Evolutionary conservation across 352 stramenopile genomes (phyloP), one percentile per base, ranked within the genome.

Genomic region (Blastocystis sp.): DNA sequence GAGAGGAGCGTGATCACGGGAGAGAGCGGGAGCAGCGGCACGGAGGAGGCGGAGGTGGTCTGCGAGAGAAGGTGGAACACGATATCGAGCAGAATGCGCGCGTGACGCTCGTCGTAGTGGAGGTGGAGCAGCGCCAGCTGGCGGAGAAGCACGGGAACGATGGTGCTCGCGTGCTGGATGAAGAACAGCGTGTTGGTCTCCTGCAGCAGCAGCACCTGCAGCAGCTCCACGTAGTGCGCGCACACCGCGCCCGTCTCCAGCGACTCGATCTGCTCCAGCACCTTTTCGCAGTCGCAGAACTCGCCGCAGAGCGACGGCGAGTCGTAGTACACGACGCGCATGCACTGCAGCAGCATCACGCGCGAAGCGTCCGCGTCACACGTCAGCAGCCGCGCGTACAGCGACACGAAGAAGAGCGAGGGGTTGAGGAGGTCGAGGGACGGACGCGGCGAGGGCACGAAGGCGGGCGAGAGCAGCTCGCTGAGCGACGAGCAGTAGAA

Each of bases 221-320:
- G 45, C 45, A 55, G 45, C 45, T 16, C 6, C 45, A 55, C 45
- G 45, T 55, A 55, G 6, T 55, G 45, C 45, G 6, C 6, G 16
- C 45, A 55, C 45, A 55, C 45, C 45, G 9, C 45, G 45, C 45
- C 60, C 12, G 37, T n/a, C 9, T 39, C 12, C 39, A 63, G 33
- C 51, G 13, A 21, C 26, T 24, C 24, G 31, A 62, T 50, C 37
- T 63, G n/a, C 45, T 62, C 31, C 33, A 81, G 12, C n/a, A 81
- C 45, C 13, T 85, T 51, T 24, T 19, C 12, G 50, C 41, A 24
- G 26, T 85, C 74, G 61, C 65, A 85, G 33, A 85, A 85, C 37
- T 37, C 74, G 24, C 50, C 51, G 61, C 74, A 67, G 21, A 35
- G 33, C 12, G 4, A 26, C 37, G 41, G 31, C n/a, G 41, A 69